A percentile compares a stretch with the other conserved stretches of the same genome.
phyloP scores from a whole-genome alignment of 768 basidiomycete species.

The Phanerochaete sordida region DNA sequence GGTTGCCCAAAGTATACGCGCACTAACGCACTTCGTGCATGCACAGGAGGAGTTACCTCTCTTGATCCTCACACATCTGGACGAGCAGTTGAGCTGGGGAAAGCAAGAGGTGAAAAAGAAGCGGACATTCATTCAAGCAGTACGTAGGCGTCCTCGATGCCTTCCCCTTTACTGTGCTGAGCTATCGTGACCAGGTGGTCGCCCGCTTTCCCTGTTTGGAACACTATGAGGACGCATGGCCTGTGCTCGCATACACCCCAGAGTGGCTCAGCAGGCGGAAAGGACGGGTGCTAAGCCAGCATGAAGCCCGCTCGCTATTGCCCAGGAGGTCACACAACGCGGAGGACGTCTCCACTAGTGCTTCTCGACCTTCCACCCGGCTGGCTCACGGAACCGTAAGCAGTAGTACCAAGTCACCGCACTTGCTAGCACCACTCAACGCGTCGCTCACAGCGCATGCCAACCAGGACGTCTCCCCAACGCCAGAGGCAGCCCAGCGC shows the following conservation, averaged over 20 bases:
- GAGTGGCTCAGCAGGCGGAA: neutral
- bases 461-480: too few relatives aligned
- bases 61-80: neutral
- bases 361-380: too few relatives aligned
- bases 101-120: neutral
- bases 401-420: too few relatives aligned
- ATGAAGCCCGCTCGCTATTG: too few relatives aligned
- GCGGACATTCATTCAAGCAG: neutral
- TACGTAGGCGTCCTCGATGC: neutral
- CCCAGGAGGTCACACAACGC: too few relatives aligned
- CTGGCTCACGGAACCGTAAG: too few relatives aligned
- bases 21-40: neutral
- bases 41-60: neutral
- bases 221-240: constrained; percentile 4
- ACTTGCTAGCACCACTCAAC: too few relatives aligned
- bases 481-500: too few relatives aligned
- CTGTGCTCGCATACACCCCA: neutral
- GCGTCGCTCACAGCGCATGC: too few relatives aligned
- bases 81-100: neutral
- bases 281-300: neutral
- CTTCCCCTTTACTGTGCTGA: neutral
- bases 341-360: too few relatives aligned
- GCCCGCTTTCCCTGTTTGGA: neutral
- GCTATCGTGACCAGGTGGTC: neutral
- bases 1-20: too few relatives aligned